These are phyloP conservation scores for Brettanomyces naardenensis DNA, from an alignment of 805 yeast species.

Conservation along the genomic window DNA sequence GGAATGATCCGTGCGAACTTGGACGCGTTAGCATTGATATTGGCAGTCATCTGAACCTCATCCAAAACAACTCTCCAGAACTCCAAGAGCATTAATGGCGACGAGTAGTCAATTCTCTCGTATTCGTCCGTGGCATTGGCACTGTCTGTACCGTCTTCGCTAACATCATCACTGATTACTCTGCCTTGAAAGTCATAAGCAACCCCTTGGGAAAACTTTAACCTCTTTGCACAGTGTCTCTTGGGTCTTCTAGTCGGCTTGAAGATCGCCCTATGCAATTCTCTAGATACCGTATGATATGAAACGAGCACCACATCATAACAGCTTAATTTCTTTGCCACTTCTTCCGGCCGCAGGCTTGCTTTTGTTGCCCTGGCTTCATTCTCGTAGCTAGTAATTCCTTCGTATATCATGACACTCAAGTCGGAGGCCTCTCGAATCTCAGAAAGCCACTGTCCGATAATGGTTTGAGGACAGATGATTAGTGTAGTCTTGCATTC, in stretches of 20 bases:
- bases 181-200: constrained; percentile 5
- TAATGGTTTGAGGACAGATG: constrained; percentile 78
- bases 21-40: constrained; percentile 67
- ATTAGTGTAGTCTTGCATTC: constrained; percentile 68
- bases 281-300: constrained; percentile 61
- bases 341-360: constrained; percentile 20
- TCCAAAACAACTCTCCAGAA: constrained; percentile 89
- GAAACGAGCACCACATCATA: constrained; percentile 80
- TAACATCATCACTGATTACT: not conserved
- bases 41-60: constrained; percentile 90
- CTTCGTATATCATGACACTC: constrained; percentile 56
- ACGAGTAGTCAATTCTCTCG: constrained; percentile 49
- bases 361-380: constrained; percentile 23
- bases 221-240: constrained; percentile 28
- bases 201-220: constrained; percentile 7
- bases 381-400: constrained; percentile 31
- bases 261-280: constrained; percentile 72
- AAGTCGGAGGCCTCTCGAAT: constrained; percentile 45
- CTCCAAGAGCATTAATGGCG: constrained; percentile 74
- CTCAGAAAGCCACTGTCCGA: constrained; percentile 83
- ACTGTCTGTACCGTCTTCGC: constrained; percentile 3
- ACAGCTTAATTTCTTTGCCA: constrained; percentile 47
- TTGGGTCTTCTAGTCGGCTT: constrained; percentile 49
- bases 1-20: constrained; percentile 74
- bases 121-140: constrained; percentile 12